Percentiles rank a stretch among this genome's conserved stretches.
These are phyloP conservation scores for Rhizoclosmatium globosum DNA, from an alignment of 192 early-diverging fungal genomes.

Conservation along the genomic window DNA sequence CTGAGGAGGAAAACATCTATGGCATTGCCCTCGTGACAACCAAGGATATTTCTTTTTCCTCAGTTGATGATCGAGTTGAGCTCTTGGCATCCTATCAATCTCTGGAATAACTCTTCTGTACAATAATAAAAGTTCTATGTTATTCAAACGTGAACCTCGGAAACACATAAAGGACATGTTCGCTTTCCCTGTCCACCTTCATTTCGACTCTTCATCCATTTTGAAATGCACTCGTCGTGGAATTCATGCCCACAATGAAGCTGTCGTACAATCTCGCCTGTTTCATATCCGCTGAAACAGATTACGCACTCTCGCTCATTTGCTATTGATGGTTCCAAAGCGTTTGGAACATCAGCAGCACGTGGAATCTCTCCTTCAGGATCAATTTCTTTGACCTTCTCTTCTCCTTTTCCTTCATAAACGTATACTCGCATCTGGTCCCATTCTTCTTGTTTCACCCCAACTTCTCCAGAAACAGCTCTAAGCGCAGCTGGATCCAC, in stretches of 20 bases:
- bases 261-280: slow-evolving; percentile 19
- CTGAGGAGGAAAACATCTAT: slow-evolving; percentile 19
- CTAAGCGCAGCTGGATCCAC: slow-evolving; percentile 11
- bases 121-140: background rate
- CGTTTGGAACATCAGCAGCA: background rate
- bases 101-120: background rate
- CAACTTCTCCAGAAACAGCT: background rate
- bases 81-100: slow-evolving; percentile 27
- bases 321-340: too few species aligned
- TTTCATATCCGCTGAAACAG: slow-evolving; percentile 27
- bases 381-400: background rate
- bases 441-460: slow-evolving; percentile 26
- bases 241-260: slow-evolving; percentile 29
- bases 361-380: background rate
- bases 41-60: background rate
- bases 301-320: slow-evolving; percentile 13
- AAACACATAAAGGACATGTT: slow-evolving; percentile 27
- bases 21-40: slow-evolving; percentile 36
- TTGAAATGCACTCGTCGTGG: slow-evolving; percentile 30
- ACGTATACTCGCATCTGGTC: slow-evolving; percentile 7
- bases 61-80: background rate
- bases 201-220: slow-evolving; percentile 14
- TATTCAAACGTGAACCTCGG: slow-evolving; percentile 13
- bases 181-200: slow-evolving; percentile 32
- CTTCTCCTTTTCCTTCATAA: background rate